Evolutionary conservation across 257 asterid genomes (phyloP).

Genomic region (Ballota nigra): DNA sequence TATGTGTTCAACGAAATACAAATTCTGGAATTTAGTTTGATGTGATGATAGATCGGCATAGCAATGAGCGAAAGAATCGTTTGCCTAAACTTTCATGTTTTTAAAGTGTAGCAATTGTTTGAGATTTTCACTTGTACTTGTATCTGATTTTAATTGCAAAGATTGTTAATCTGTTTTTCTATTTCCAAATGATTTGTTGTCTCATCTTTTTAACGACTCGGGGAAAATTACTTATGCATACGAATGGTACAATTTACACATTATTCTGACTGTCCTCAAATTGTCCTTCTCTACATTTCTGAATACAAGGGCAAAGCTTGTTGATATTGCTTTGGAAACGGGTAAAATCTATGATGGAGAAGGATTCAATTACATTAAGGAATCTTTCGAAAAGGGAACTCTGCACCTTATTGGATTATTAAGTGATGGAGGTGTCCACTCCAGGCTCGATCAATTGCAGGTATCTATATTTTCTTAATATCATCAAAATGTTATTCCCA

Average conservation of each 20-base stretch:
- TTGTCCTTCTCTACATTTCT: not conserved
- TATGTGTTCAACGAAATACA: not conserved
- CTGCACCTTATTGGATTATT: constrained; percentile 82
- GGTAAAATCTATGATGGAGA: constrained; percentile 80
- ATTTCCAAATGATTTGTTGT: not conserved
- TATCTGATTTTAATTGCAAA: not conserved
- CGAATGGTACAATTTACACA: not conserved
- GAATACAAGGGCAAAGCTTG: constrained; percentile 76
- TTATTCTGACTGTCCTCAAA: not conserved
- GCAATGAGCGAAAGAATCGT: not conserved
- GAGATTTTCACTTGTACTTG: not conserved
- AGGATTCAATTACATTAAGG: constrained; percentile 70
- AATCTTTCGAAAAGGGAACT: constrained; percentile 64
- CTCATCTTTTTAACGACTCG: not conserved
- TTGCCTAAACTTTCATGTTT: not conserved
- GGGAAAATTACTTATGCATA: too few relatives aligned
- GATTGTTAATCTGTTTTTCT: not conserved
- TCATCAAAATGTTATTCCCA: not conserved
- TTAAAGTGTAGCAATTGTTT: not conserved
- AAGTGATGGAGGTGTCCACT: constrained; percentile 97
- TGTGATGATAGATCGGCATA: not conserved
- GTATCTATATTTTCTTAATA: constrained; percentile 30
- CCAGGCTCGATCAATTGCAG: constrained; percentile 85
- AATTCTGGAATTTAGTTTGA: not conserved
- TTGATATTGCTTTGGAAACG: constrained; percentile 75